Evolutionary conservation across 2,329 filamentous ascomycete genomes (phyloP), one percentile per base, ranked within the genome.

Genomic region (Lachnellula suecica): DNA sequence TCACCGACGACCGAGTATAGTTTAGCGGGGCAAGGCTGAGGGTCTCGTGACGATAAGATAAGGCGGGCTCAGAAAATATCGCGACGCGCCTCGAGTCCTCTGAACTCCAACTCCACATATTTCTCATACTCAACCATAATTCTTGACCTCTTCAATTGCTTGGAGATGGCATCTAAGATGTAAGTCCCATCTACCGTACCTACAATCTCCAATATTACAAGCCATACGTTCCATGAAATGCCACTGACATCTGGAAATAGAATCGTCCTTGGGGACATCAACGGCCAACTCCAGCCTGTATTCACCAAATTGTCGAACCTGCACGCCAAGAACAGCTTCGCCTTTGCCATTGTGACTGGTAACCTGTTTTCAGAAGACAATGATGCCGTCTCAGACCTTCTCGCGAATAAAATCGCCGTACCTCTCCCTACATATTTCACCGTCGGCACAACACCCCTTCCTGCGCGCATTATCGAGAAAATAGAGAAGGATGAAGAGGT

Each of bases 381-480:
- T 37, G 77, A 82, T 11, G 68, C 72, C 9, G 71, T 94, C 4
- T 72, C 77, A 10, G 78, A 81, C 9, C 79, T 99, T 3, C 71
- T 97, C 1, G 72, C 81, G 23, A 91, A 91, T n/a, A 76, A 81
- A 10, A 85, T 96, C 47, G 67, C 77, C 20, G 76, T 97, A 4
- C 86, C 92, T 3, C 74, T 97, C 1, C 86, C 92, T 1, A 95
- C 88, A 8, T 99, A 99, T 73, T 99, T 97, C 68, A 90, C 89
- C 2, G 78, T 96, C 54, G 91, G 89, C 60, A 84, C 77, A 34
- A 78, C 78, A 43, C 73, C 85, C n/a, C 76, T 99, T 5, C 94
- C 94, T 0, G 70, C 77, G 3, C 73, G 76, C 25, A 81, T 97
- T 20, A 75, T 88, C 19, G 82, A 88, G 64, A 91, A 85, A 67